Conservation (phyloP, 352 stramenopile species). For the Elongisporangium prolatum region DNA sequence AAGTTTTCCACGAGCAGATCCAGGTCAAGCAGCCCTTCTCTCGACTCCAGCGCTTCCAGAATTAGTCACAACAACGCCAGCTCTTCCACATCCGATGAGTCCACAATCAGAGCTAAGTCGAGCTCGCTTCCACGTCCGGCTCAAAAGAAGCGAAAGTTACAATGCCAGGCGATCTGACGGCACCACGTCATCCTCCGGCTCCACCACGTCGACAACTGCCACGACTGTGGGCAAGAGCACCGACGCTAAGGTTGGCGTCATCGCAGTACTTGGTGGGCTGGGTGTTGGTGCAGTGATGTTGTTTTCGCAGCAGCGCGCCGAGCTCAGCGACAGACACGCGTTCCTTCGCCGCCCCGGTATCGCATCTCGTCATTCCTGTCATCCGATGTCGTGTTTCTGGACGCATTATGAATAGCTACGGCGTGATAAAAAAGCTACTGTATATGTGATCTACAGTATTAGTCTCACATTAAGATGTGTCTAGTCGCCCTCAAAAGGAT, state of each 20-base stretch:
- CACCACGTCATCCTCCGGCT: conserved; percentile 2
- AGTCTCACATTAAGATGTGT: neutral
- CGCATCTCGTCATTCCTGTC: neutral
- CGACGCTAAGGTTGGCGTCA: conserved; percentile 16
- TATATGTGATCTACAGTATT: too few relatives aligned
- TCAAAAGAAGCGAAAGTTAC: neutral
- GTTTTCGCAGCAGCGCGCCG: conserved; percentile 1
- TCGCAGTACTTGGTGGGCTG: conserved; percentile 31
- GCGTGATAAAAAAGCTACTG: neutral
- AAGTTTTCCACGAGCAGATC: neutral
- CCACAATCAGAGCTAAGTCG: neutral
- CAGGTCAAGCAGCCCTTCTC: neutral
- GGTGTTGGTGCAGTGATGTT: conserved; percentile 33
- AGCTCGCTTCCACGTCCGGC: neutral
- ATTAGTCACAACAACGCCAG: neutral
- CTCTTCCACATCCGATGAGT: neutral
- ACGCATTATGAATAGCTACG: too few relatives aligned
- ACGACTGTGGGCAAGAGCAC: conserved; percentile 4
- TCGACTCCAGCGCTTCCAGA: neutral
- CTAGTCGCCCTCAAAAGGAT: neutral
- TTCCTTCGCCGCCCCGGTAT: neutral
- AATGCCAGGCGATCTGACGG: conserved; percentile 1
- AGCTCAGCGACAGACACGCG: neutral
- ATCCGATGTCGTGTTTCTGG: neutral
- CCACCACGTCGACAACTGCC: conserved; percentile 9